These are phyloP conservation scores for Pseudozyma pruni DNA, from an alignment of 1,284 basidiomycete species.

Conservation along the genomic window DNA sequence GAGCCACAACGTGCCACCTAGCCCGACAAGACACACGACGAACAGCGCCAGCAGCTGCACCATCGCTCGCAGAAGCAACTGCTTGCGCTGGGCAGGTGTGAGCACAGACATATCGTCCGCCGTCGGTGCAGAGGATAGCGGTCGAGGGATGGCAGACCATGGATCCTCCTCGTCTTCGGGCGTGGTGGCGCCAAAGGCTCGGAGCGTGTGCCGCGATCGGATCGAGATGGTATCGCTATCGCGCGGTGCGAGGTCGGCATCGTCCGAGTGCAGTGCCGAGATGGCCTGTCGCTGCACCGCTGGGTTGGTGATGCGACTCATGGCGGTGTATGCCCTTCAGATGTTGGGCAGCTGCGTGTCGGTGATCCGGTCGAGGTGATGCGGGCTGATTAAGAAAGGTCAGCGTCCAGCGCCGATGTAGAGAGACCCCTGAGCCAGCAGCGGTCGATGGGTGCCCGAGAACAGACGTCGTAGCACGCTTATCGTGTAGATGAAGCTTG, in stretches of 20 bases:
- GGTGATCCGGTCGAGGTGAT: too few relatives aligned
- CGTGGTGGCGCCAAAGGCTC: slow-evolving; percentile 18
- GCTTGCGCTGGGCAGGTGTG: slow-evolving; percentile 21
- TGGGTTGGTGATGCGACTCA: slow-evolving; percentile 28
- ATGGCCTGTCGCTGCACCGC: background rate
- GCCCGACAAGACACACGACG: slow-evolving; percentile 42
- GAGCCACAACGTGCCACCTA: slow-evolving; percentile 52
- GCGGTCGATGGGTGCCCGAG: too few relatives aligned
- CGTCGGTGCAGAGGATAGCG: background rate
- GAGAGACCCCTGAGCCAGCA: background rate
- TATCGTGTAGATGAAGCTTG: slow-evolving; percentile 1
- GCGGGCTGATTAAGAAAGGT: background rate
- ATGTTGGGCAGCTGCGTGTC: background rate
- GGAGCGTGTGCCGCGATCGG: slow-evolving; percentile 43
- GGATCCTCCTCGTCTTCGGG: slow-evolving; percentile 28
- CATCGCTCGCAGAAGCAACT: slow-evolving; percentile 44
- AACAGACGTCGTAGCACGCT: too few relatives aligned
- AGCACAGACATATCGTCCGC: background rate
- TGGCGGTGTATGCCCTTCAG: background rate
- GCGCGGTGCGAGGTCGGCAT: background rate
- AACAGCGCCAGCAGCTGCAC: slow-evolving; percentile 49
- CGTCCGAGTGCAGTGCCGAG: slow-evolving; percentile 3
- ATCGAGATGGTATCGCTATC: slow-evolving; percentile 39
- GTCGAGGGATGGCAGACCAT: slow-evolving; percentile 34
- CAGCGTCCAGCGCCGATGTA: slow-evolving; percentile 3